Evolutionary conservation across 805 yeast species (phyloP).

Genomic region (Yarrowia keelungensis): DNA sequence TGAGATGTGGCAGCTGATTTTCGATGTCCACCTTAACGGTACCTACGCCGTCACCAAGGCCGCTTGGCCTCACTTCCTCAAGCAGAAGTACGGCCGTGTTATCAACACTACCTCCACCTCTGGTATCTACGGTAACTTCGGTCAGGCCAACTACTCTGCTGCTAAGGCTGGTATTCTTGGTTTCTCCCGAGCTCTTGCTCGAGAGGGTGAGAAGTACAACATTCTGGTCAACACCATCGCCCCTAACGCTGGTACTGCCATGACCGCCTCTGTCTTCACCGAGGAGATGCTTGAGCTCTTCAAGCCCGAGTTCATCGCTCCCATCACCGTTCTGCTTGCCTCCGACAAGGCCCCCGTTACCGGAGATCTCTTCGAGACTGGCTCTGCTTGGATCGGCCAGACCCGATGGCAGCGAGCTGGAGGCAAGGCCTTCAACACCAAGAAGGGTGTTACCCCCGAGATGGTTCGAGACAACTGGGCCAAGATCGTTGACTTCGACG

Average conservation of each 20-base stretch:
- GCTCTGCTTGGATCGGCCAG: slow-evolving; percentile 95
- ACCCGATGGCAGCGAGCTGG: slow-evolving; percentile 95
- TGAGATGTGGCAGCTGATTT: slow-evolving; percentile 80
- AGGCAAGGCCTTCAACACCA: slow-evolving; percentile 68
- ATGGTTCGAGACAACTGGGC: slow-evolving; percentile 71
- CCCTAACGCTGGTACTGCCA: slow-evolving; percentile 97
- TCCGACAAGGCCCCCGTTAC: slow-evolving; percentile 74
- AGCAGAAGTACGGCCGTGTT: slow-evolving; percentile 81
- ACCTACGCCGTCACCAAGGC: slow-evolving; percentile 82
- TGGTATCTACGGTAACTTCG: slow-evolving; percentile 96
- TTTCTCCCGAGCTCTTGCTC: slow-evolving; percentile 81
- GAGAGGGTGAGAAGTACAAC: slow-evolving; percentile 83
- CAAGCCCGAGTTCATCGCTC: slow-evolving; percentile 90
- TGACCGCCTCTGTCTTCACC: slow-evolving; percentile 88
- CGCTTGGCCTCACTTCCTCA: slow-evolving; percentile 88
- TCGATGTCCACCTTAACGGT: slow-evolving; percentile 82
- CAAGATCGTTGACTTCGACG: slow-evolving; percentile 68
- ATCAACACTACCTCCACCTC: slow-evolving; percentile 94
- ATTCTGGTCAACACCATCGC: slow-evolving; percentile 85
- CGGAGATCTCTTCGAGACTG: slow-evolving; percentile 89
- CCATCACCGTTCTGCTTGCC: slow-evolving; percentile 80
- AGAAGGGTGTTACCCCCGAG: slow-evolving; percentile 64
- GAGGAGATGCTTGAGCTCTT: slow-evolving; percentile 81
- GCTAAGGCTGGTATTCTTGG: slow-evolving; percentile 92
- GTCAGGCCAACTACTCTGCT: slow-evolving; percentile 94